Evolutionary conservation across 2,329 filamentous ascomycete species (phyloP), one percentile per base, ranked within the genome.

Genomic region (Penicillium sp.): DNA sequence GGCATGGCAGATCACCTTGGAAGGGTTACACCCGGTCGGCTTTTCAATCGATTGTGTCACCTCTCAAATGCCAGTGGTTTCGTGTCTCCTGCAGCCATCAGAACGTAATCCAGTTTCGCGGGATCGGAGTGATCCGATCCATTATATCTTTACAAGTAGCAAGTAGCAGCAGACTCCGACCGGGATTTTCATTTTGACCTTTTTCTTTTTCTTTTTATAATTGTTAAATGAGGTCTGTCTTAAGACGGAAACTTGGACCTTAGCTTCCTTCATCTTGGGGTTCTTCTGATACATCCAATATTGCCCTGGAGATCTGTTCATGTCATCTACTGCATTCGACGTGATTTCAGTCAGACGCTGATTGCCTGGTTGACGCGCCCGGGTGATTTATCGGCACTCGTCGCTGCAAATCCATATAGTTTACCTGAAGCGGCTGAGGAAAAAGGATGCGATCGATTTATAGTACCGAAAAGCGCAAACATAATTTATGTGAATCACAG

Each of bases 81-180:
- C 9, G 36, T 10, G 36, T 24, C 39, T 34, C 16, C 45, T 52
- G 51, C 42, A 53, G 51, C 50, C 50, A 53, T 21, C 45, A 45
- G 28, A 42, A 45, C 33, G 23, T 18, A 33, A 39, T 44, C 18
- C 26, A 42, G 28, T 21, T 38, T 48, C 13, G 26, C 47, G 34
- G 51, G 38, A 29, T 42, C 38, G 38, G 29, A 12, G 23, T 21
- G 9, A 39, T 39, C 9, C 13, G 36, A 39, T 18, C 21, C 16
- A 10, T 21, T 39, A 39, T 39, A 39, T 39, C 21, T 39, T 16
- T 21, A 10, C 16, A 15, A 33, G 15, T 33, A 13, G 31, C 12
- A 15, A 13, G 18, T 33, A 13, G 31, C 12, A 33, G 31, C 7
- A 3, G 31, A 13, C 23, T 38, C 34, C n/a, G 6, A 18, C n/a